Percentiles rank a stretch among this genome's conserved stretches.
Evolutionary conservation across 225 moss, liverwort and hornwort genomes (phyloP).

Genomic region (Physcomitrellopsis africana): DNA sequence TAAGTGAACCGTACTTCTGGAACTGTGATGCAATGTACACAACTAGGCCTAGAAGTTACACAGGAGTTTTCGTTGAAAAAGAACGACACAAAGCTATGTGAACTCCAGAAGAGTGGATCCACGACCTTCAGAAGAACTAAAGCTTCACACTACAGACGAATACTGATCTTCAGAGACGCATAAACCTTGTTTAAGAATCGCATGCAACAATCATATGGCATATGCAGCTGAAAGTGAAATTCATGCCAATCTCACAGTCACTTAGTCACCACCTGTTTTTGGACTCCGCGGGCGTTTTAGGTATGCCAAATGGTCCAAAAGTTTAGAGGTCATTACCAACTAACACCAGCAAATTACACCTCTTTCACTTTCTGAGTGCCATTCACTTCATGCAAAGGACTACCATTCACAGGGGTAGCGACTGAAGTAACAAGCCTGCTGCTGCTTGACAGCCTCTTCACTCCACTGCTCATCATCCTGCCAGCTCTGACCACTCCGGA

Average conservation of each 20-base stretch:
- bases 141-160: slow-evolving; percentile 30
- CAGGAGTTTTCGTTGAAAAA: slow-evolving; percentile 20
- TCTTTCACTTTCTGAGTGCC: slow-evolving; percentile 49
- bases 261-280: slow-evolving; percentile 27
- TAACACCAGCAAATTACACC: slow-evolving; percentile 29
- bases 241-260: slow-evolving; percentile 30
- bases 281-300: slow-evolving; percentile 13
- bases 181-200: slow-evolving; percentile 16
- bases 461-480: slow-evolving; percentile 63
- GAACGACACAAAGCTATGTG: slow-evolving; percentile 29
- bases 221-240: slow-evolving; percentile 16
- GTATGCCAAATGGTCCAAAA: slow-evolving; percentile 1
- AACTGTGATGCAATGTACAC: slow-evolving; percentile 41
- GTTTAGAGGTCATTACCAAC: slow-evolving; percentile 5
- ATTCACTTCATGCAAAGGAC: slow-evolving; percentile 58
- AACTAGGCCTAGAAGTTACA: slow-evolving; percentile 36
- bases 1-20: slow-evolving; percentile 30
- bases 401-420: slow-evolving; percentile 53
- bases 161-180: slow-evolving; percentile 29
- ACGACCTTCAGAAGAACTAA: slow-evolving; percentile 18
- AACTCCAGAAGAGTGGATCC: slow-evolving; percentile 20
- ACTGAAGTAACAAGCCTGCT: slow-evolving; percentile 49
- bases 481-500: slow-evolving; percentile 73
- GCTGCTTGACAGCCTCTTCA: slow-evolving; percentile 60
- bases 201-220: slow-evolving; percentile 23